Percentiles rank a stretch among this genome's conserved stretches.
Evolutionary conservation across 1,139 yeast genomes (phyloP).

Genomic region (Suhomyces yuchorum): DNA sequence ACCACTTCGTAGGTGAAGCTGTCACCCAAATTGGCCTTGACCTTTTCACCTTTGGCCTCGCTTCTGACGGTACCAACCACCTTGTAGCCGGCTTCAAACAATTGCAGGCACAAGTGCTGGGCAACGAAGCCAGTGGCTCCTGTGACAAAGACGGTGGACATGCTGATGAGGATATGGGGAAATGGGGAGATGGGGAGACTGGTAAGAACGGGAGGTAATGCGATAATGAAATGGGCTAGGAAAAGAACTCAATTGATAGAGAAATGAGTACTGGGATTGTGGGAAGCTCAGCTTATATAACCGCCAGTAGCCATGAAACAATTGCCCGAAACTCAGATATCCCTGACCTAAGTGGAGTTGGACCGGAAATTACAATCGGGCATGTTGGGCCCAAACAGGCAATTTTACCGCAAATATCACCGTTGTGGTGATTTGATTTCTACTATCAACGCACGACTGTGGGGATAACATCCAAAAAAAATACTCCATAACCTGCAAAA

Average conservation of each 20-base stretch:
- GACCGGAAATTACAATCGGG: neutral
- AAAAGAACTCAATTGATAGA: too few species aligned
- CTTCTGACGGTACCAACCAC: conserved; percentile 62
- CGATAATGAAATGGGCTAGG: too few species aligned
- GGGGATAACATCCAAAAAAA: neutral
- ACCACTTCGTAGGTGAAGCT: conserved; percentile 33
- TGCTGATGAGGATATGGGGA: neutral
- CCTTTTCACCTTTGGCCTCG: conserved; percentile 3
- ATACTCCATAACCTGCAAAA: neutral
- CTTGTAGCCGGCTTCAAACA: conserved; percentile 41
- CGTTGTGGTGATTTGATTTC: neutral
- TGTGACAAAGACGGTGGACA: conserved; percentile 28
- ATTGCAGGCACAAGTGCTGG: conserved; percentile 18
- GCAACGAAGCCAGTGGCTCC: conserved; percentile 48
- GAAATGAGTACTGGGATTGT: too few species aligned
- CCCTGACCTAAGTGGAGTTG: neutral
- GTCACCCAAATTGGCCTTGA: conserved; percentile 18
- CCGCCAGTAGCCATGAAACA: too few species aligned
- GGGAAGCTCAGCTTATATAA: neutral
- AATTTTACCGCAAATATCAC: neutral
- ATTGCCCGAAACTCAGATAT: too few species aligned
- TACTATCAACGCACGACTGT: neutral
- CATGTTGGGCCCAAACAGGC: neutral
- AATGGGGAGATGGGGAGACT: too few species aligned
- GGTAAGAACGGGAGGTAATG: too few species aligned